Base-by-base conservation (phyloP, 768 basidiomycete genomes). In the Mycena venus region DNA sequence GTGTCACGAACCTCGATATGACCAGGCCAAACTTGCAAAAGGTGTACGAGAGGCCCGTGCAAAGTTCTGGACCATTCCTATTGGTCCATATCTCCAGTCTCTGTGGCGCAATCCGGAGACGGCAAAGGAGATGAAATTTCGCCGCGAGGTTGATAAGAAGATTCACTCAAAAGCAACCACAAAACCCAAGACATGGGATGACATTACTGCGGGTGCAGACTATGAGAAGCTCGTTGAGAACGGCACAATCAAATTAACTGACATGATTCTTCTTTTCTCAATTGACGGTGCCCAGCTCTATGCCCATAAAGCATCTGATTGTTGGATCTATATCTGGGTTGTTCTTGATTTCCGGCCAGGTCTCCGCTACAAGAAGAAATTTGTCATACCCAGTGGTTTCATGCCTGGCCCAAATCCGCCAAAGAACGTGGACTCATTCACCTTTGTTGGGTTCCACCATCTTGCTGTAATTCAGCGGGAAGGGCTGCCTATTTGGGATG, bases 381-480 rank as follows among this genome's bases (percentile, higher is more conserved):
- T 74, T 63, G 75, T 86, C 7, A 62, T 84, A 60, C 83, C 82
- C 42, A 80, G 80, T 12, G 70, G 78, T 0, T 55, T 83, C 17
- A 79, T 83, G 25, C 81, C 80, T 17, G 83, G 86, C 0, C 85
- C 80, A 0, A 79, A 83, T 1, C 83, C 84, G 10, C 83, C 82
- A 0, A 83, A 83, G 23, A 77, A 75, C 27, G n/a, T 80, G 0
- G 80, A 86, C 12, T 83, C 78, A 0, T 85, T 82, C 69, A 29
- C 81, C 1, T 82, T 75, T 51, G 74, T 78, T 1, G 79, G 78
- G 0, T 36, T 84, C 5, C 68, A 78, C 21, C 80, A 83, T 36
- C 51, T 85, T 15, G 53, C 78, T 2, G 75, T 38, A 38, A 38
- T 38, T 38, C 36, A 38, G 15, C 2, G n/a, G n/a, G 36, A 38